Evolutionary conservation across 192 early-diverging fungal species (phyloP), one percentile per base, ranked within the genome.

Genomic region (Neocallimastix lanati): DNA sequence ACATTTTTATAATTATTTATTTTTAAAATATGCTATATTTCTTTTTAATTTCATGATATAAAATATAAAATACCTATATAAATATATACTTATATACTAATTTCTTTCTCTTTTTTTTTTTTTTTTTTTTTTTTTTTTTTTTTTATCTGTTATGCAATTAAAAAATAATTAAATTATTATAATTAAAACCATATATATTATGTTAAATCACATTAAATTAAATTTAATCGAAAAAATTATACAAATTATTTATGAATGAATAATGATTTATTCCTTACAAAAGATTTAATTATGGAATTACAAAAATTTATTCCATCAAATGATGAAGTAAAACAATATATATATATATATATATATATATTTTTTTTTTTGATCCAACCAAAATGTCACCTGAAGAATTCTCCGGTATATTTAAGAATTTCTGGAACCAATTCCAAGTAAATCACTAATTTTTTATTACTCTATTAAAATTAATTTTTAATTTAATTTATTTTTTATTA

Each of bases 371-470:
- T 13, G 90, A 94, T 77, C 85, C 92, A 50, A 82, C 83, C 11
- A 83, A 86, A 18, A 93, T 90, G 85, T 89, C 91, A 77, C 91
- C 93, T 12, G 94, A 95, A 80, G 93, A 95, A 81, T 94, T 95
- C 85, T 95, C 94, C 87, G 90, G 91, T 38, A 89, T 95, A 28
- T 95, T 94, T 86, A 92, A 92, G 82, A 93, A 92, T 13, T 95
- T 95, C 50, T 88, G 87, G 5, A 87, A 21, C 1, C 40, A 50
- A 50, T 50, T 50, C 6, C 40, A 50, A 50, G 40, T 50, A 50
- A 50, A n/a, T n/a, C n/a, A 50, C 13, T 13, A 1, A 13, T 13
- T 7, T 12, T 37, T 37, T 37, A 13, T 37, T 37, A 37, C n/a
- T n/a, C n/a, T n/a, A n/a, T n/a, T n/a, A n/a, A n/a, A n/a, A n/a